These are phyloP conservation scores for Physaria fendleri DNA, from an alignment of 345 rosid genomes.

Conservation along the genomic window DNA sequence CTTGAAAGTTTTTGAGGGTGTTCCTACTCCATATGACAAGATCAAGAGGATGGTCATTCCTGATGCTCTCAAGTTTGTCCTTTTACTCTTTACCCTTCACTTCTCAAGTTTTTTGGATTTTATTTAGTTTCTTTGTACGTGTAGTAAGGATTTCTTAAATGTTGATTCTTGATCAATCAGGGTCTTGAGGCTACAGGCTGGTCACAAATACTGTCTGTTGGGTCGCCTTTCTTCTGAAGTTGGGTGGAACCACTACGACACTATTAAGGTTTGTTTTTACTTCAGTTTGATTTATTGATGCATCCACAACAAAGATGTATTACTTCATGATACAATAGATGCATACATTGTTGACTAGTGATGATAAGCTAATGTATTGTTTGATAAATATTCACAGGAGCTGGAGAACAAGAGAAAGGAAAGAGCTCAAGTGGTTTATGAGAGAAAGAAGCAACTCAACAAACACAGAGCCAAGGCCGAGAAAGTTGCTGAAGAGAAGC, in stretches of 20 bases:
- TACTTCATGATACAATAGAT: neutral
- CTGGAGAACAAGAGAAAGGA: constrained; percentile 84
- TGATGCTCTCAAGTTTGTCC: constrained; percentile 74
- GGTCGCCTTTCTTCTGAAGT: constrained; percentile 69
- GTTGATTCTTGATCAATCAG: constrained; percentile 23
- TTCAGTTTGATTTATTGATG: neutral
- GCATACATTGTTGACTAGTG: neutral
- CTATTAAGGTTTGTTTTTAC: constrained; percentile 54
- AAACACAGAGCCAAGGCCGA: constrained; percentile 76
- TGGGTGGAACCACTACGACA: constrained; percentile 79
- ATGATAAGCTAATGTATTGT: neutral
- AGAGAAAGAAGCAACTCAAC: constrained; percentile 71
- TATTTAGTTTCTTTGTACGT: neutral
- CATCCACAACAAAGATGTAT: too few species aligned
- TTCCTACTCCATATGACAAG: constrained; percentile 80
- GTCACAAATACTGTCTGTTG: constrained; percentile 70
- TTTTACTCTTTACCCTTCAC: neutral
- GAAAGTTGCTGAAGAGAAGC: constrained; percentile 70
- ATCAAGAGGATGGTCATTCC: constrained; percentile 88
- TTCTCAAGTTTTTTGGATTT: neutral
- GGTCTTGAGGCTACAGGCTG: constrained; percentile 81
- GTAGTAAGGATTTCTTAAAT: neutral
- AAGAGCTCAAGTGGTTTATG: constrained; percentile 50
- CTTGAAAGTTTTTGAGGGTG: constrained; percentile 67
- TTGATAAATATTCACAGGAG: constrained; percentile 39